A percentile compares a stretch with the other conserved stretches of the same genome.
These are phyloP conservation scores for Cryphonectria naterciae DNA, from an alignment of 2,329 filamentous ascomycete species.

Conservation along the genomic window DNA sequence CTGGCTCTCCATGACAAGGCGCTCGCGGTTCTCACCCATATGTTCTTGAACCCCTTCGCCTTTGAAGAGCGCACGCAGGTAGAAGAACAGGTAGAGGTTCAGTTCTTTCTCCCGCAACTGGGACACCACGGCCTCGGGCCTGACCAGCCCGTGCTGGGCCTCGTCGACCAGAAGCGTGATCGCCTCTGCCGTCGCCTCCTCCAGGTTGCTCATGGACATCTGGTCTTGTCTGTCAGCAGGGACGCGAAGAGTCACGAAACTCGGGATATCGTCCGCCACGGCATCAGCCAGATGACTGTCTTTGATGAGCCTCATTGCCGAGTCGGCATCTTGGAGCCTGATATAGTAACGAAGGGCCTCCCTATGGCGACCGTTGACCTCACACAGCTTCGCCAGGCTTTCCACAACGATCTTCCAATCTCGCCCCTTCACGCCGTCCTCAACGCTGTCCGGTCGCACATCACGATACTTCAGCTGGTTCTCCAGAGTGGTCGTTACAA, in stretches of 20 bases:
- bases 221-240: slow-evolving; percentile 68
- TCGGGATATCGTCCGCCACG: slow-evolving; percentile 85
- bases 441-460: slow-evolving; percentile 74
- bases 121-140: slow-evolving; percentile 73
- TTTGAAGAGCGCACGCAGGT: slow-evolving; percentile 83
- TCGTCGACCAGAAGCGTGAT: slow-evolving; percentile 88
- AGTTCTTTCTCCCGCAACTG: slow-evolving; percentile 73
- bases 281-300: slow-evolving; percentile 90
- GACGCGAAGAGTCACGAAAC: slow-evolving; percentile 86
- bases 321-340: slow-evolving; percentile 86
- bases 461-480: slow-evolving; percentile 79
- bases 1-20: slow-evolving; percentile 61
- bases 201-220: slow-evolving; percentile 72
- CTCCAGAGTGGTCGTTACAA: slow-evolving; percentile 77
- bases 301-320: slow-evolving; percentile 81
- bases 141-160: slow-evolving; percentile 84
- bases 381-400: slow-evolving; percentile 80
- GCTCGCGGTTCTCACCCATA: slow-evolving; percentile 57
- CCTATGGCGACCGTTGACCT: slow-evolving; percentile 77
- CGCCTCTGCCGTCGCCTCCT: slow-evolving; percentile 79
- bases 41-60: slow-evolving; percentile 67
- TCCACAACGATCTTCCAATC: slow-evolving; percentile 93
- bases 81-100: slow-evolving; percentile 85
- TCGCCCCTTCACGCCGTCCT: slow-evolving; percentile 71
- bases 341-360: slow-evolving; percentile 92